phyloP scores from a whole-genome alignment of 371 early-diverging fungal genomes.

The Syncephalastrum contaminatum region DNA sequence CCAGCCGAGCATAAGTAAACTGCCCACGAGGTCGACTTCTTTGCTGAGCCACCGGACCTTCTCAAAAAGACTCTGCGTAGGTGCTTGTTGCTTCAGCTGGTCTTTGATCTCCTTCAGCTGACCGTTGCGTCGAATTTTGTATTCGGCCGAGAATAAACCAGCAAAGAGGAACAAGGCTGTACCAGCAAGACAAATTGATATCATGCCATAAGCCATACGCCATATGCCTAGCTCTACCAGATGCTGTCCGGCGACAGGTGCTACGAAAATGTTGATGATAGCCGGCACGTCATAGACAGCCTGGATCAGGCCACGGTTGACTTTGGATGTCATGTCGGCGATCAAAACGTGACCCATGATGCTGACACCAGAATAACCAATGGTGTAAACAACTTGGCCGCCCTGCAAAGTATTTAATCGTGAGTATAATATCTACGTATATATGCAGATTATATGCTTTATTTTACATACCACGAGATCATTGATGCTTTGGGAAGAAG shows the following conservation, averaged over 20 bases:
- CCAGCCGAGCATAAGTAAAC: slow-evolving; percentile 34
- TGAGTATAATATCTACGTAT: no score
- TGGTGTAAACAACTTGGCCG: slow-evolving; percentile 41
- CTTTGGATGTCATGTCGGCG: slow-evolving; percentile 32
- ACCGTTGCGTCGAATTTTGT: slow-evolving; percentile 16
- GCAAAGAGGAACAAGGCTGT: slow-evolving; percentile 29
- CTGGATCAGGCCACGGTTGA: slow-evolving; percentile 18
- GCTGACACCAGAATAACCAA: slow-evolving; percentile 39
- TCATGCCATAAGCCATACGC: slow-evolving; percentile 25
- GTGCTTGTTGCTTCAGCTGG: slow-evolving; percentile 6
- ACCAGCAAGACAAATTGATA: slow-evolving; percentile 26
- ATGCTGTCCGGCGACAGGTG: slow-evolving; percentile 23
- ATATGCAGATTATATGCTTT: background rate
- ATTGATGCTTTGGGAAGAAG: slow-evolving; percentile 27
- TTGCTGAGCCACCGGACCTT: slow-evolving; percentile 25
- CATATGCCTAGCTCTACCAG: slow-evolving; percentile 10
- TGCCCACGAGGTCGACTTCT: slow-evolving; percentile 44
- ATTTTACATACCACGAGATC: slow-evolving; percentile 29
- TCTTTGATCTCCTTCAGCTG: background rate
- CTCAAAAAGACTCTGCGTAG: background rate
- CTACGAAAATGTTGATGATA: slow-evolving; percentile 33
- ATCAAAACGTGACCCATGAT: slow-evolving; percentile 43
- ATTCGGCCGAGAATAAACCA: slow-evolving; percentile 25
- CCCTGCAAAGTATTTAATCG: slow-evolving; percentile 10
- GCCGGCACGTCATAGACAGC: slow-evolving; percentile 42